Percentiles rank a stretch among this genome's conserved stretches.
phyloP scores from a whole-genome alignment of 192 early-diverging fungal genomes.

The Cladochytrium replicatum region DNA sequence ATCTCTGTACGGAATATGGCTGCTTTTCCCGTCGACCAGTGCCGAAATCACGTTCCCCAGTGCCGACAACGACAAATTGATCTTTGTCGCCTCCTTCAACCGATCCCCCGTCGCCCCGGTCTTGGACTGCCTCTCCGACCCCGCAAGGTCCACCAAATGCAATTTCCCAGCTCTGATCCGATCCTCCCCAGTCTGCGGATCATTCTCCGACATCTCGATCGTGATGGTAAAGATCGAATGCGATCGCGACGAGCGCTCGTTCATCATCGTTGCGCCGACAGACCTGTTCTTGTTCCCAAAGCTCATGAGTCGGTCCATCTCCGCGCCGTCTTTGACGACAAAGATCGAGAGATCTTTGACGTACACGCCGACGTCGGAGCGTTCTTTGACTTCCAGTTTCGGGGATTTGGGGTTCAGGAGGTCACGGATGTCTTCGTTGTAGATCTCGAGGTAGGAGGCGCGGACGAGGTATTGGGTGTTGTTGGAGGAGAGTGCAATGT shows the following conservation, averaged over 20 bases:
- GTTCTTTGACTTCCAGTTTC: constrained; percentile 52
- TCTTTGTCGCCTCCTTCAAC: constrained; percentile 57
- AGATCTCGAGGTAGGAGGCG: constrained; percentile 88
- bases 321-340: constrained; percentile 53
- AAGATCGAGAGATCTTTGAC: constrained; percentile 50
- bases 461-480: constrained; percentile 64
- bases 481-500: constrained; percentile 40
- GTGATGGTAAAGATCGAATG: constrained; percentile 61
- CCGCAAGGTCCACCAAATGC: constrained; percentile 56
- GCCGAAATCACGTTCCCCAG: constrained; percentile 57
- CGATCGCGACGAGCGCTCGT: constrained; percentile 57
- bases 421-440: constrained; percentile 88
- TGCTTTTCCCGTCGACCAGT: constrained; percentile 52
- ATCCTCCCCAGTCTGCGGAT: constrained; percentile 25
- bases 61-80: constrained; percentile 51
- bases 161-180: constrained; percentile 53
- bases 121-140: constrained; percentile 49
- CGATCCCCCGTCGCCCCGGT: constrained; percentile 51
- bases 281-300: constrained; percentile 63
- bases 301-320: constrained; percentile 55
- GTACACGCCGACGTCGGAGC: constrained; percentile 50
- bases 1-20: constrained; percentile 56
- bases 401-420: constrained; percentile 60
- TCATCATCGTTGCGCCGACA: constrained; percentile 68
- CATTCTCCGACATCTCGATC: constrained; percentile 43